Conservation (phyloP, 305 asterid species). For the Solanum hybrid region DNA sequence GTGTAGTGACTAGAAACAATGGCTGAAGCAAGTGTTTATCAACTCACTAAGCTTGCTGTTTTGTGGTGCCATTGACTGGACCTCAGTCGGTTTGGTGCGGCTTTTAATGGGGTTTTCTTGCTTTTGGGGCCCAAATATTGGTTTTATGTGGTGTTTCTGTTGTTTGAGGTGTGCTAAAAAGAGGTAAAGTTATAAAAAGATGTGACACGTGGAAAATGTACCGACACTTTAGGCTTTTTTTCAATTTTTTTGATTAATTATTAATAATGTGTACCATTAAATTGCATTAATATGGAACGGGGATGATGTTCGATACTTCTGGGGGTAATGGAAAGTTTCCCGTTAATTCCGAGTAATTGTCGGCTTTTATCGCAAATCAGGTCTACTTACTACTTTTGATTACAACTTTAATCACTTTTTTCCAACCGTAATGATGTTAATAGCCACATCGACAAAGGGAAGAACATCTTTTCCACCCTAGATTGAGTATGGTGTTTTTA, state of each 20-base stretch:
- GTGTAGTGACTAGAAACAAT: background rate
- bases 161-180: background rate
- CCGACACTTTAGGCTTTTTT: background rate
- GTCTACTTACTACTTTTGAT: background rate
- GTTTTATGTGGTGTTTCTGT: background rate
- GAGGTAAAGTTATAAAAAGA: background rate
- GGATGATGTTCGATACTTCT: background rate
- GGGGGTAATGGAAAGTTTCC: background rate
- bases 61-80: background rate
- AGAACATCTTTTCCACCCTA: background rate
- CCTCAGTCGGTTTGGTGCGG: background rate
- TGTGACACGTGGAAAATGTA: background rate
- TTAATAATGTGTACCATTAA: no score
- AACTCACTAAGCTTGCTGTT: background rate
- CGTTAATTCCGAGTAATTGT: background rate
- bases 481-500: background rate
- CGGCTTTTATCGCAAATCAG: background rate
- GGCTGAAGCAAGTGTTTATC: background rate
- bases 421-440: background rate
- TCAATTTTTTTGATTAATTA: no score
- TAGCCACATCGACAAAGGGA: background rate
- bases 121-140: background rate
- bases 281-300: background rate
- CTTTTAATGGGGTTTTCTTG: background rate
- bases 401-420: background rate